Conservation (phyloP, 768 basidiomycete genomes). For the Tephrocybe sp. region DNA sequence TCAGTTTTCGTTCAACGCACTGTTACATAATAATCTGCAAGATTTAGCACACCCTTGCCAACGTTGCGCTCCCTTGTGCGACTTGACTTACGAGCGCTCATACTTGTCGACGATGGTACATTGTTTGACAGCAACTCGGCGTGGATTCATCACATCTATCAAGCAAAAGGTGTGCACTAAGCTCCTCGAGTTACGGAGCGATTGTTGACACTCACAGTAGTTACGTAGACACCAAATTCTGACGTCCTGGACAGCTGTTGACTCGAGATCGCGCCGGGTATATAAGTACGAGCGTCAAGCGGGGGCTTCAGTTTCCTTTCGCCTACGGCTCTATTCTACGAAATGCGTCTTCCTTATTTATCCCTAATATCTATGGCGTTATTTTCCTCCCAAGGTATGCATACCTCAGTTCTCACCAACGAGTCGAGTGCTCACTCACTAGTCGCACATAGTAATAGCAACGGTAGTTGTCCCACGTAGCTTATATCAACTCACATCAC, state of each 20-base stretch:
- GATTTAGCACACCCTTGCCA: too few relatives aligned
- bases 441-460: slow-evolving; percentile 1
- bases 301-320: not conserved
- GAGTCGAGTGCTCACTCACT: not conserved
- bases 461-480: not conserved
- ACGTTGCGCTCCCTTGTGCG: too few relatives aligned
- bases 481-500: slow-evolving; percentile 11
- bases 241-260: too few relatives aligned
- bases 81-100: too few relatives aligned
- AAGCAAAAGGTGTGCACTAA: too few relatives aligned
- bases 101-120: too few relatives aligned
- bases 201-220: not conserved
- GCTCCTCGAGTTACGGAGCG: not conserved
- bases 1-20: too few relatives aligned
- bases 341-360: not conserved
- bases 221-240: too few relatives aligned
- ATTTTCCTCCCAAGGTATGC: slow-evolving; percentile 1
- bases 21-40: too few relatives aligned
- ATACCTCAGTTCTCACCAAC: not conserved
- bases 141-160: too few relatives aligned
- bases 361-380: not conserved
- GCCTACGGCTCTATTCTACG: too few relatives aligned
- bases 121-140: too few relatives aligned
- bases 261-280: not conserved
- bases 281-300: not conserved